A percentile compares a stretch with the other conserved stretches of the same genome.
These are phyloP conservation scores for Picochlorum sp. DNA, from an alignment of 139 green algal species.

Conservation along the genomic window DNA sequence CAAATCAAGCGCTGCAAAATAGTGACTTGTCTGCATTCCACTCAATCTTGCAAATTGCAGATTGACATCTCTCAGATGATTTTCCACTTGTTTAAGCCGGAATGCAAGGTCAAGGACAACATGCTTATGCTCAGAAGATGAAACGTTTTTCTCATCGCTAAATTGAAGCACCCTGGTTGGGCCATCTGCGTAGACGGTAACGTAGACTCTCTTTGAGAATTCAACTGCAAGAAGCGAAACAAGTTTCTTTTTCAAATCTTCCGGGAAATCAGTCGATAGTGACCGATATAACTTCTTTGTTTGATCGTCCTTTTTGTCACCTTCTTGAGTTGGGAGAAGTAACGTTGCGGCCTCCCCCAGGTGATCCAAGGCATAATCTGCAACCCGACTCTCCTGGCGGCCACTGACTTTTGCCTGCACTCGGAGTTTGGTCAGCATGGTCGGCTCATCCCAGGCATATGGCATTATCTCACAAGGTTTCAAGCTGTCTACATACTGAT, in stretches of 20 bases:
- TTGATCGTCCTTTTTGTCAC: background rate
- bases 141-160: constrained; percentile 47
- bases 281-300: constrained; percentile 12
- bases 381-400: background rate
- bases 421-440: constrained; percentile 28
- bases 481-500: constrained; percentile 25
- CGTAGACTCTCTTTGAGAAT: constrained; percentile 59
- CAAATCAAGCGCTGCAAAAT: constrained; percentile 30
- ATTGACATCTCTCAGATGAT: constrained; percentile 35
- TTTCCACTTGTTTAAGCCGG: constrained; percentile 44
- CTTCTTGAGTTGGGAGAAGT: constrained; percentile 32
- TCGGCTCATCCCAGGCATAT: constrained; percentile 83
- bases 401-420: constrained; percentile 30
- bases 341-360: constrained; percentile 30
- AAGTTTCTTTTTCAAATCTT: constrained; percentile 39
- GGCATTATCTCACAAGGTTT: constrained; percentile 37
- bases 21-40: constrained; percentile 17
- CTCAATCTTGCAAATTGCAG: constrained; percentile 33
- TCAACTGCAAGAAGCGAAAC: constrained; percentile 39
- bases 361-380: constrained; percentile 36
- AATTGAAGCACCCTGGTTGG: constrained; percentile 80
- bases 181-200: constrained; percentile 75
- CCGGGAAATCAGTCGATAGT: constrained; percentile 24
- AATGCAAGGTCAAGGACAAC: constrained; percentile 50
- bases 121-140: constrained; percentile 41